phyloP scores from a whole-genome alignment of 768 basidiomycete species.

The Mrakia frigida region DNA sequence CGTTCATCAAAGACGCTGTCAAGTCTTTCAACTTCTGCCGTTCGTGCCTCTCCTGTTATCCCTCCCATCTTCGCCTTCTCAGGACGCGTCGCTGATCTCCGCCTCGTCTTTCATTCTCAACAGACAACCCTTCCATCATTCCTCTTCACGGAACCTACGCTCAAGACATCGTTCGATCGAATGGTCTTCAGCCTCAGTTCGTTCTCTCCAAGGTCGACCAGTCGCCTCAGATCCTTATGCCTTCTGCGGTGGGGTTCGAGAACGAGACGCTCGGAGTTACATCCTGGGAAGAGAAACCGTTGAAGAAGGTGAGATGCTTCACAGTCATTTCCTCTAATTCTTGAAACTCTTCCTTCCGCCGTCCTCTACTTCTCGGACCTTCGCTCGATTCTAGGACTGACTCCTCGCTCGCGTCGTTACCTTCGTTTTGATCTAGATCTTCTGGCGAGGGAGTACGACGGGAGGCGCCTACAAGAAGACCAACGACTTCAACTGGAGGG shows the following conservation, averaged over 20 bases:
- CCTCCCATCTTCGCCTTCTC: too few relatives aligned
- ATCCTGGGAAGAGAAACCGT: background rate
- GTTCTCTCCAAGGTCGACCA: background rate
- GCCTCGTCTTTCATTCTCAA: too few relatives aligned
- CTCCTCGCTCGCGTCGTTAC: too few relatives aligned
- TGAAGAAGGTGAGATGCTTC: background rate
- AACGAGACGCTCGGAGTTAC: background rate
- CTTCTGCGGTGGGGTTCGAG: background rate
- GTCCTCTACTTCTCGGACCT: too few relatives aligned
- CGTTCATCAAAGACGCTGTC: slow-evolving; percentile 1
- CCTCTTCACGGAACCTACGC: background rate
- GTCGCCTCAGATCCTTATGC: background rate
- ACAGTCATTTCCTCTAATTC: too few relatives aligned
- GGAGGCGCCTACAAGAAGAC: background rate
- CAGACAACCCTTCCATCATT: slow-evolving; percentile 11
- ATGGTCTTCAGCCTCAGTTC: background rate
- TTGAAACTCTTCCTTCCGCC: background rate
- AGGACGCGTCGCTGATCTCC: too few relatives aligned
- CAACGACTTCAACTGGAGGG: slow-evolving; percentile 11
- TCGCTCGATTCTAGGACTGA: too few relatives aligned
- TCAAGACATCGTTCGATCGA: background rate
- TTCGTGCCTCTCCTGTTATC: too few relatives aligned
- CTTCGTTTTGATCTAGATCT: background rate
- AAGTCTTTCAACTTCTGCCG: slow-evolving; percentile 22
- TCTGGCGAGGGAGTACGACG: slow-evolving; percentile 26